Evolutionary conservation across 2,329 filamentous ascomycete genomes (phyloP).

Genomic region (Chaetomium globosum): DNA sequence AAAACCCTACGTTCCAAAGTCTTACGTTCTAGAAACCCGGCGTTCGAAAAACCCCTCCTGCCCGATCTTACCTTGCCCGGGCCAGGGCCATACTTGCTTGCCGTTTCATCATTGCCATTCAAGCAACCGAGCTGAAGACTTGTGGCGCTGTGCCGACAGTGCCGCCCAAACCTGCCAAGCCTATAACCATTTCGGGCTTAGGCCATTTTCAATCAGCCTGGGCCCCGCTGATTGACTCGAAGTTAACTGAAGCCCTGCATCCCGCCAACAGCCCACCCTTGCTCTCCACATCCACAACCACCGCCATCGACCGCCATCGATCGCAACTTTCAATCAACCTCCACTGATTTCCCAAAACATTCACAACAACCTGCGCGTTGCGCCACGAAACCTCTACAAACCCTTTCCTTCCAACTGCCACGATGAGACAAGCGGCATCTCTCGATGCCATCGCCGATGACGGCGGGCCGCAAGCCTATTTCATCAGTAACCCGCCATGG

Average conservation of each 20-base stretch:
- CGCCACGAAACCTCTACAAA: conserved; percentile 26
- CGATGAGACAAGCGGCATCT: conserved; percentile 34
- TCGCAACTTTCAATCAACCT: conserved; percentile 24
- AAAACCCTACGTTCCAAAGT: not conserved
- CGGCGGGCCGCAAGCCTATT: conserved; percentile 9
- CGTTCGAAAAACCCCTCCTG: not conserved
- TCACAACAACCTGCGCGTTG: conserved; percentile 19
- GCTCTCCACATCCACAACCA: conserved; percentile 20
- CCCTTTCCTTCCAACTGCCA: conserved; percentile 18
- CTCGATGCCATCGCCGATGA: conserved; percentile 34
- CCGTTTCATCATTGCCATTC: not conserved
- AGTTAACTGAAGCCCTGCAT: conserved; percentile 23
- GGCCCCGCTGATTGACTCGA: conserved; percentile 28
- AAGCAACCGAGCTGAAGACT: not conserved
- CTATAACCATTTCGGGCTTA: conserved; percentile 33
- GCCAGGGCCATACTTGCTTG: not conserved
- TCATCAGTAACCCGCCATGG: too few relatives aligned
- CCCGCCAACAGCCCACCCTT: conserved; percentile 32
- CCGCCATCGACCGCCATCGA: conserved; percentile 21
- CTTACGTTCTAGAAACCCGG: too few relatives aligned
- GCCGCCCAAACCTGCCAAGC: conserved; percentile 14
- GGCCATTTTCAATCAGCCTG: conserved; percentile 22
- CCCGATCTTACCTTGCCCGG: not conserved
- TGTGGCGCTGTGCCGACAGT: conserved; percentile 17
- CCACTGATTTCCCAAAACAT: not conserved